These are phyloP conservation scores for Obelidium mucronatum DNA, from an alignment of 192 early-diverging fungal species.

Conservation along the genomic window DNA sequence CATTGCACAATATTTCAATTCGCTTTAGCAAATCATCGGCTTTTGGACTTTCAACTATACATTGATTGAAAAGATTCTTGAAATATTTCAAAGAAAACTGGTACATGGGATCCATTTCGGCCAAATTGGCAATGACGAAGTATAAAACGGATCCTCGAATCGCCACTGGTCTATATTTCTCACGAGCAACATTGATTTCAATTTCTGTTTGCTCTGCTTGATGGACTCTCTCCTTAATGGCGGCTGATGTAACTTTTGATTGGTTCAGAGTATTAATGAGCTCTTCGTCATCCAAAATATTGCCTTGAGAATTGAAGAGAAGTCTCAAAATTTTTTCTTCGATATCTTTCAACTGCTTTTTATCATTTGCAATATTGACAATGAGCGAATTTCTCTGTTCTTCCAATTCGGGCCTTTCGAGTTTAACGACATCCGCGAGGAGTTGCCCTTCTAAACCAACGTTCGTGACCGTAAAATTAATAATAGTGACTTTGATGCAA, in stretches of 20 bases:
- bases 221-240: conserved; percentile 62
- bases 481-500: conserved; percentile 72
- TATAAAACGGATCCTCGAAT: conserved; percentile 68
- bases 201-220: conserved; percentile 64
- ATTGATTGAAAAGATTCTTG: conserved; percentile 64
- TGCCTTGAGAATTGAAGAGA: conserved; percentile 68
- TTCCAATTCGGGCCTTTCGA: conserved; percentile 68
- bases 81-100: conserved; percentile 72
- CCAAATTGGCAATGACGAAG: conserved; percentile 66
- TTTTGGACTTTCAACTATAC: conserved; percentile 58
- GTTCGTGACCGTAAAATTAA: conserved; percentile 71
- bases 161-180: conserved; percentile 65
- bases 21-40: conserved; percentile 52
- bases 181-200: conserved; percentile 63
- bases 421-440: conserved; percentile 65
- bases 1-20: conserved; percentile 60
- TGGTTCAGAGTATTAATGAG: conserved; percentile 68
- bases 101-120: conserved; percentile 71
- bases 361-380: conserved; percentile 66
- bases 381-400: conserved; percentile 69
- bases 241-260: conserved; percentile 70
- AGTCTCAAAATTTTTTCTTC: conserved; percentile 70
- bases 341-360: conserved; percentile 68
- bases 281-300: conserved; percentile 71
- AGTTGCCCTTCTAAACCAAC: conserved; percentile 68